phyloP scores from a whole-genome alignment of 129 eudicot species.

The Pulicaria dysenterica region DNA sequence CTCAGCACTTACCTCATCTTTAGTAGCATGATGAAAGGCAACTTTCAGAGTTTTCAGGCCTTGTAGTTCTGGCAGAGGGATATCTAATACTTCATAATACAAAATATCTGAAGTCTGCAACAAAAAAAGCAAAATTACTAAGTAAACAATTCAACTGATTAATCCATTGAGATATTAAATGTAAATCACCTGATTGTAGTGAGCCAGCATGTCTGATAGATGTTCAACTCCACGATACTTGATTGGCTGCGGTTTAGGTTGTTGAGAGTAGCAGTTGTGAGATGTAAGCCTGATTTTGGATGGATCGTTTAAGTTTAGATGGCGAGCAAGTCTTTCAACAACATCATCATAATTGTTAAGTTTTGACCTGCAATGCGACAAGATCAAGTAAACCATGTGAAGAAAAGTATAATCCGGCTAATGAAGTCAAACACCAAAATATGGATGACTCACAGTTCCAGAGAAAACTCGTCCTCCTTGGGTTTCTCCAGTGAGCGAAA shows the following conservation, averaged over 20 bases:
- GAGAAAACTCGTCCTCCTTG: conserved; percentile 74
- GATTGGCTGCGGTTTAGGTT: conserved; percentile 85
- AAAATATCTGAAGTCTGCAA: conserved; percentile 72
- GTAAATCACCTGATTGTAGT: conserved; percentile 70
- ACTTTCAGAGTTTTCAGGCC: conserved; percentile 79
- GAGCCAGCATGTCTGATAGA: conserved; percentile 75
- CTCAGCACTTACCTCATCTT: conserved; percentile 61
- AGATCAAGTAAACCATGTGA: conserved; percentile 6
- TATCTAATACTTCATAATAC: conserved; percentile 85
- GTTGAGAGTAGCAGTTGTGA: conserved; percentile 84
- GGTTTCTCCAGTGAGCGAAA: conserved; percentile 78
- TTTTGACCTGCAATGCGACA: conserved; percentile 55
- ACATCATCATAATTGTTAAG: conserved; percentile 74
- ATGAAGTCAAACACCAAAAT: background rate
- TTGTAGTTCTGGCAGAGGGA: conserved; percentile 84
- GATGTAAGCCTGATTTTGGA: conserved; percentile 83
- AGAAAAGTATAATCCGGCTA: background rate
- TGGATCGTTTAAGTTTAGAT: conserved; percentile 66
- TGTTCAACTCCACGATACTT: conserved; percentile 70
- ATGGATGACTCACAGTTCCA: conserved; percentile 58
- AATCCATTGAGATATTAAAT: conserved; percentile 11
- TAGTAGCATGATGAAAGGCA: conserved; percentile 75
- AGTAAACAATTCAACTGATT: background rate
- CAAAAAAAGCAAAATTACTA: conserved; percentile 9
- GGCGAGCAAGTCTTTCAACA: conserved; percentile 68